Conservation (phyloP, 2,329 filamentous ascomycete species). For the Colletotrichum aenigma region DNA sequence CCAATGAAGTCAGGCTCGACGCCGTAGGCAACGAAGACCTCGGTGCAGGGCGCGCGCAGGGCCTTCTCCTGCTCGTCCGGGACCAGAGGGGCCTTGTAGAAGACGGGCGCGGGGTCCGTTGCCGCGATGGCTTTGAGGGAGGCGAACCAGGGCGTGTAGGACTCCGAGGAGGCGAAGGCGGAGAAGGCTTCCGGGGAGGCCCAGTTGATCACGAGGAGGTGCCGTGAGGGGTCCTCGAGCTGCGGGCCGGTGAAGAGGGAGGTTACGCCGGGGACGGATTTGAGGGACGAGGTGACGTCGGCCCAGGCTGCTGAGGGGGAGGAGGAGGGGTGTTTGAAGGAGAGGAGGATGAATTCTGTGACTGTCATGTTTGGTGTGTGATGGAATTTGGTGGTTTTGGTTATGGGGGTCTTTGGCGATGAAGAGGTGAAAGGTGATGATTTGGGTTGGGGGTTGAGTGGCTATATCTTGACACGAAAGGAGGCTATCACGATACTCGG, state of each 20-base stretch:
- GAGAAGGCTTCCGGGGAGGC: constrained; percentile 33
- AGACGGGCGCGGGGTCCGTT: constrained; percentile 21
- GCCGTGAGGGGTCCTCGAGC: constrained; percentile 35
- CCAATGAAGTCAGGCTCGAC: constrained; percentile 26
- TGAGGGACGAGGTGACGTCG: constrained; percentile 7
- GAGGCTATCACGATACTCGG: not conserved
- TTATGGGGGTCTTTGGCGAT: not conserved
- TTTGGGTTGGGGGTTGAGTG: not conserved
- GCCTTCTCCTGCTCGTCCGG: constrained; percentile 23
- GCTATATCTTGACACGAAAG: not conserved
- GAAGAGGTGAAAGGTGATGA: fast-evolving
- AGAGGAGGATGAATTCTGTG: constrained; percentile 21
- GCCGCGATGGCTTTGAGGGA: constrained; percentile 33
- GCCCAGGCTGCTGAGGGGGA: constrained; percentile 6
- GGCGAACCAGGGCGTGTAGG: constrained; percentile 43
- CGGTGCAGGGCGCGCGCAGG: constrained; percentile 40
- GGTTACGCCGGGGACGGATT: constrained; percentile 32
- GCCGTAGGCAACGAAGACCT: constrained; percentile 39
- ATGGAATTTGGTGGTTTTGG: not conserved
- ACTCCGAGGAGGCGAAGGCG: constrained; percentile 45
- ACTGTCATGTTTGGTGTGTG: not conserved
- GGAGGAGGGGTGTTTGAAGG: constrained; percentile 9
- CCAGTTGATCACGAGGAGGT: constrained; percentile 39
- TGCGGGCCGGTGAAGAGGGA: constrained; percentile 38
- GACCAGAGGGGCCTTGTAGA: constrained; percentile 23